These are phyloP conservation scores for Candida maltosa DNA, from an alignment of 805 yeast genomes.

Conservation along the genomic window DNA sequence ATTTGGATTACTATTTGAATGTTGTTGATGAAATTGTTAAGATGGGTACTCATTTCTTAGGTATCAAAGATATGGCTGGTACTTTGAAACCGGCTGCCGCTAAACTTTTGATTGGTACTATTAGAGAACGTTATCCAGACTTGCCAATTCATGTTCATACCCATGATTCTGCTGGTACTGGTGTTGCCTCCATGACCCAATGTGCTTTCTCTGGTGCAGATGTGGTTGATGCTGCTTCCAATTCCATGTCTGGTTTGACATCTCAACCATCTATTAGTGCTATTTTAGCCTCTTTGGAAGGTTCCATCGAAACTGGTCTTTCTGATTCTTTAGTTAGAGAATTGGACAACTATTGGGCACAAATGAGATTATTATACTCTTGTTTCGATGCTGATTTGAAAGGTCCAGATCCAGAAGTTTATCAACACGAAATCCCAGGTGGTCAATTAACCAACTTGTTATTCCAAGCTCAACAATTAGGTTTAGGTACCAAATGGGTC, in stretches of 20 bases:
- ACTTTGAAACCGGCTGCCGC: slow-evolving; percentile 96
- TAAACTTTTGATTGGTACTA: slow-evolving; percentile 66
- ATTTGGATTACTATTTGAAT: slow-evolving; percentile 80
- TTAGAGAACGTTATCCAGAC: slow-evolving; percentile 85
- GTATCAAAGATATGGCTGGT: slow-evolving; percentile 99
- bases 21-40: slow-evolving; percentile 80
- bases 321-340: slow-evolving; percentile 67
- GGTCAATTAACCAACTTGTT: slow-evolving; percentile 97
- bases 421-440: slow-evolving; percentile 98
- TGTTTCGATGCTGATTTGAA: slow-evolving; percentile 97
- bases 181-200: slow-evolving; percentile 94
- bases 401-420: slow-evolving; percentile 99
- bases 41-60: slow-evolving; percentile 95
- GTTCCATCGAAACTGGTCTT: slow-evolving; percentile 74
- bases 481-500: slow-evolving; percentile 94
- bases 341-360: slow-evolving; percentile 96
- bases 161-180: slow-evolving; percentile 99
- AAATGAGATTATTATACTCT: slow-evolving; percentile 93
- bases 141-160: slow-evolving; percentile 98
- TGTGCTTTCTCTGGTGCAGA: slow-evolving; percentile 97
- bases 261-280: slow-evolving; percentile 97
- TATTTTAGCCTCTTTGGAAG: slow-evolving; percentile 86
- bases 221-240: slow-evolving; percentile 95
- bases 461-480: slow-evolving; percentile 99
- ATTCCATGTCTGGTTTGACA: slow-evolving; percentile 97